These are phyloP conservation scores for Endogone sp. DNA, from an alignment of 192 early-diverging fungal genomes.

Conservation along the genomic window DNA sequence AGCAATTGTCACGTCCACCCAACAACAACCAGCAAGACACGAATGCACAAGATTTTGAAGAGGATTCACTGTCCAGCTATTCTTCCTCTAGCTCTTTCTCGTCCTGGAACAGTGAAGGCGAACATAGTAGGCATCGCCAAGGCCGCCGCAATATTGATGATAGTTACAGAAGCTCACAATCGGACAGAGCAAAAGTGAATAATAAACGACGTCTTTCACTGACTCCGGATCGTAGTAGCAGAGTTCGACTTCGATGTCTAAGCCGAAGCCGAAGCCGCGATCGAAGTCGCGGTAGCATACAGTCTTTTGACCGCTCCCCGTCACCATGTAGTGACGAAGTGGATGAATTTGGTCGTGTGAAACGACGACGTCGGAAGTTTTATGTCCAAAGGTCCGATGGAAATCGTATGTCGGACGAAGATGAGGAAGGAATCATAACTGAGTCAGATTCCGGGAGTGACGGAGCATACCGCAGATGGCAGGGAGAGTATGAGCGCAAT, in stretches of 20 bases:
- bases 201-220: not conserved
- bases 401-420: not conserved
- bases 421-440: not conserved
- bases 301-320: not conserved
- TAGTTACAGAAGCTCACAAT: not conserved
- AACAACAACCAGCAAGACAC: not conserved
- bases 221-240: too few relatives aligned
- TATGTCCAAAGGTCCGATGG: not conserved
- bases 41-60: not conserved
- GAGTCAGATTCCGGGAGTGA: not conserved
- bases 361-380: conserved; percentile 22
- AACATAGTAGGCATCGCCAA: not conserved
- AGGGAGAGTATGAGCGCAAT: not conserved
- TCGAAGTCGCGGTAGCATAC: not conserved
- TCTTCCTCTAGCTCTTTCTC: not conserved
- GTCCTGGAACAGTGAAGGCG: not conserved
- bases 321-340: conserved; percentile 27
- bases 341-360: conserved; percentile 34
- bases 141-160: not conserved
- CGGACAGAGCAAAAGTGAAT: not conserved
- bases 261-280: not conserved
- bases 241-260: not conserved
- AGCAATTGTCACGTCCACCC: not conserved
- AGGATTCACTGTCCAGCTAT: not conserved
- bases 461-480: not conserved